Evolutionary conservation across 2,329 filamentous ascomycete genomes (phyloP), one percentile per base, ranked within the genome.

Genomic region (Stenocarpella maydis): DNA sequence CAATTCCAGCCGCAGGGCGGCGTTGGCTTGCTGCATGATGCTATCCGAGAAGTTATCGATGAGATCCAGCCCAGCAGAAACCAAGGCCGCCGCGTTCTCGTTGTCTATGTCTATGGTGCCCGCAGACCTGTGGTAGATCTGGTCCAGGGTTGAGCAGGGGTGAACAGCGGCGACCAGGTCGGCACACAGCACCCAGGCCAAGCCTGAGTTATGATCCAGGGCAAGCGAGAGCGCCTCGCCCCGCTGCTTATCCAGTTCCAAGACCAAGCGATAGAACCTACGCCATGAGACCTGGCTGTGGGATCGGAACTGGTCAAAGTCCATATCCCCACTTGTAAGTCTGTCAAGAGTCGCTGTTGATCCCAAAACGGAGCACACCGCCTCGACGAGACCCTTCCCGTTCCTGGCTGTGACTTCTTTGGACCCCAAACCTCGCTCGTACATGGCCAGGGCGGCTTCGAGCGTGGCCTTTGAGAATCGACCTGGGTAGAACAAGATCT

Each of bases 281-380:
- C 92, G 90, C 96, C 96, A 99, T 78, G 97, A 94, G 14, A 88
- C 86, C 76, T 96, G 92, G 65, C 91, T 90, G 39, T 93, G 90
- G 41, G 85, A 83, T 68, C 92, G 87, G 77, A 95, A 96, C 69
- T 90, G 86, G 28, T 92, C 89, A 74, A 93, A 93, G 75, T 97
- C 92, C 80, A 93, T 88, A 34, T 86, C 87, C 17, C 89, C 89
- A 17, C 88, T 85, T 12, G 88, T 82, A 37, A 83, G 84, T 66
- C 88, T 89, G 53, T 88, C 86, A 43, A 95, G 82, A 0, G 87
- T 85, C 17, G 92, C 89, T 14, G 91, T 92, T 8, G 89, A 87
- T 19, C 90, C 88, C 43, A 97, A 85, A 0, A 92, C 88, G 6
- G 88, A 86, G 77, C 91, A 92, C 67, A 98, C 88, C 12, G 92